Percentiles rank a stretch among this genome's conserved stretches.
Evolutionary conservation across 2,329 filamentous ascomycete genomes (phyloP).

Genomic region (Alternaria brassicae): DNA sequence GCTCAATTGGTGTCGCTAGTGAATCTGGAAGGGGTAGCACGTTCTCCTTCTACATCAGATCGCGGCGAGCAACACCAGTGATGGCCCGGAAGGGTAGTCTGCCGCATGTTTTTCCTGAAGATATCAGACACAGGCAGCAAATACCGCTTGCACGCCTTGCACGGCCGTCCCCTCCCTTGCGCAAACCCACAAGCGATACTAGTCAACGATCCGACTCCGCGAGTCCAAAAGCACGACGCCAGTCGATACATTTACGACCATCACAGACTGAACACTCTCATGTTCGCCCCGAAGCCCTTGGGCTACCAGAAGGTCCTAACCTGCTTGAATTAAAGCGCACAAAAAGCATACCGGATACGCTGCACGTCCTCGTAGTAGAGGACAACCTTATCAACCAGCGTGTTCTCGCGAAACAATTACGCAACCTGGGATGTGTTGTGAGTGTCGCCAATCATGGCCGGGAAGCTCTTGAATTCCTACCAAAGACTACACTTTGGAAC

Average conservation of each 20-base stretch:
- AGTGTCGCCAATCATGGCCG: constrained; percentile 49
- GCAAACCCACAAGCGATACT: constrained; percentile 1
- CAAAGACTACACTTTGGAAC: constrained; percentile 36
- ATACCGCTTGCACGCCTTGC: constrained; percentile 8
- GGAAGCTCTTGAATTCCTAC: constrained; percentile 48
- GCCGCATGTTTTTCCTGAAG: constrained; percentile 29
- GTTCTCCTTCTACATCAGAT: constrained; percentile 45
- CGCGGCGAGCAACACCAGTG: constrained; percentile 20
- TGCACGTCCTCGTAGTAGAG: constrained; percentile 45
- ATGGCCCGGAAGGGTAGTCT: constrained; percentile 25
- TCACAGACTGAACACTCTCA: background rate
- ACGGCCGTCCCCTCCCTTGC: constrained; percentile 8
- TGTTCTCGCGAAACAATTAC: constrained; percentile 51
- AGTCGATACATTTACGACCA: background rate
- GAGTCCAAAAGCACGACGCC: background rate
- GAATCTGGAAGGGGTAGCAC: constrained; percentile 36
- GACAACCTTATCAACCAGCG: constrained; percentile 54
- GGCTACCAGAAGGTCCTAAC: constrained; percentile 12
- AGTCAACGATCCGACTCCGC: background rate
- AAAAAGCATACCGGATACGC: constrained; percentile 14
- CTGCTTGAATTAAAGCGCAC: constrained; percentile 15
- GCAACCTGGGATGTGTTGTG: constrained; percentile 47
- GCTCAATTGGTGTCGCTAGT: constrained; percentile 39
- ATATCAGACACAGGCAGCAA: constrained; percentile 27
- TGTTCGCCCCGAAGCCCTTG: constrained; percentile 6